phyloP scores from a whole-genome alignment of 257 asterid genomes.

The Scutellaria minor region DNA sequence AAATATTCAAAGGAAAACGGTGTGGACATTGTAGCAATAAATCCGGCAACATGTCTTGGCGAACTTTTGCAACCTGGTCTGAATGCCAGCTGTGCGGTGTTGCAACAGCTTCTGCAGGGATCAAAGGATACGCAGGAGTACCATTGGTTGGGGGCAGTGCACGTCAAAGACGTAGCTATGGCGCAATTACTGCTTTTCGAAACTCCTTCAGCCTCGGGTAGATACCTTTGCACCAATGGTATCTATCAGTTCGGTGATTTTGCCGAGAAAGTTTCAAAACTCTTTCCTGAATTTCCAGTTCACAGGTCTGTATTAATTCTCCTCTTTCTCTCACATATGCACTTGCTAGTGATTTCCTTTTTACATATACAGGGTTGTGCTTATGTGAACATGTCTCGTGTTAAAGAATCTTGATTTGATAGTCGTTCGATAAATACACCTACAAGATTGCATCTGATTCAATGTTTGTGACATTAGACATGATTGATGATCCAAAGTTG shows the following conservation, averaged over 20 bases:
- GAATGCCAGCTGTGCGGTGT: constrained; percentile 87
- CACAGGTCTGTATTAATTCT: constrained; percentile 62
- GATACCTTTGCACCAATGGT: constrained; percentile 90
- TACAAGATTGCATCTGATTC: constrained; percentile 18
- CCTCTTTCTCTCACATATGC: not conserved
- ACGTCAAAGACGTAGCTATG: constrained; percentile 82
- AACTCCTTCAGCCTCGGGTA: constrained; percentile 69
- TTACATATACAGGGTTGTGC: not conserved
- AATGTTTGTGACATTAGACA: not conserved
- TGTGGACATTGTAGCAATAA: constrained; percentile 75
- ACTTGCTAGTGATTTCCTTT: constrained; percentile 8
- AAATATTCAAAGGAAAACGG: constrained; percentile 63
- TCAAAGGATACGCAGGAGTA: constrained; percentile 81
- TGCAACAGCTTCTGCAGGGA: constrained; percentile 78
- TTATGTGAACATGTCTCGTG: not conserved
- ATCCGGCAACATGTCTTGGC: constrained; percentile 86
- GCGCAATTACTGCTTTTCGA: constrained; percentile 74
- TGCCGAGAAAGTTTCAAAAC: constrained; percentile 61
- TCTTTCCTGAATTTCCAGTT: constrained; percentile 68
- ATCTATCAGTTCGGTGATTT: constrained; percentile 78
- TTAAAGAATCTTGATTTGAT: not conserved
- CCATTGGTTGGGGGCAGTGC: constrained; percentile 93
- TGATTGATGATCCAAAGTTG: constrained; percentile 30
- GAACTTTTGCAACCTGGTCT: constrained; percentile 70
- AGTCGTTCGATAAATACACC: not conserved